Percentiles rank a stretch among this genome's conserved stretches.
phyloP scores from a whole-genome alignment of 768 basidiomycete genomes.

The Fomitopsis serialis region DNA sequence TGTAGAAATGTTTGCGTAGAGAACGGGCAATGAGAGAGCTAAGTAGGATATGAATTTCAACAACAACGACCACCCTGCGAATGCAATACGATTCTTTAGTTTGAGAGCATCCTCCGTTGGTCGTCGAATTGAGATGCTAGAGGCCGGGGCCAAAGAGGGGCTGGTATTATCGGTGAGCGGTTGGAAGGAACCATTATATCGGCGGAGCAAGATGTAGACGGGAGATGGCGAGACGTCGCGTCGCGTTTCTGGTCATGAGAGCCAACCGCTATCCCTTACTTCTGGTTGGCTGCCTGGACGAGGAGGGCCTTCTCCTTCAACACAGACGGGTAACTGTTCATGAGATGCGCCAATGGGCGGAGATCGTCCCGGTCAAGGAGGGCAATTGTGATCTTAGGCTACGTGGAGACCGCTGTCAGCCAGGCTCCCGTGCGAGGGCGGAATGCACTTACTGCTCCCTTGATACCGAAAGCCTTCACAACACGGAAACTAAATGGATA shows the following conservation, averaged over 20 bases:
- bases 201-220: neutral
- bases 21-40: neutral
- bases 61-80: neutral
- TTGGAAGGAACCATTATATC: neutral
- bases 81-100: too few species aligned
- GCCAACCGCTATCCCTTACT: constrained; percentile 8
- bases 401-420: neutral
- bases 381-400: constrained; percentile 83
- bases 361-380: constrained; percentile 85
- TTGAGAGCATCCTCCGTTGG: too few species aligned
- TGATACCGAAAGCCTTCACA: constrained; percentile 77
- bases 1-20: neutral
- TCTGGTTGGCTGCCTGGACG: constrained; percentile 15
- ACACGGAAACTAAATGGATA: constrained; percentile 37
- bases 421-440: neutral
- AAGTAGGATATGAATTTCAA: neutral
- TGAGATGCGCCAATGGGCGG: constrained; percentile 74
- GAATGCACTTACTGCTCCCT: constrained; percentile 54
- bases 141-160: neutral
- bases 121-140: neutral
- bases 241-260: neutral
- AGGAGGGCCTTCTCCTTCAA: constrained; percentile 70
- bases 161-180: neutral
- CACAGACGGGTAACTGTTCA: constrained; percentile 81
- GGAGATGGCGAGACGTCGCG: neutral